These are phyloP conservation scores for Penicillium goetzii DNA, from an alignment of 495 filamentous ascomycete genomes.

Conservation along the genomic window DNA sequence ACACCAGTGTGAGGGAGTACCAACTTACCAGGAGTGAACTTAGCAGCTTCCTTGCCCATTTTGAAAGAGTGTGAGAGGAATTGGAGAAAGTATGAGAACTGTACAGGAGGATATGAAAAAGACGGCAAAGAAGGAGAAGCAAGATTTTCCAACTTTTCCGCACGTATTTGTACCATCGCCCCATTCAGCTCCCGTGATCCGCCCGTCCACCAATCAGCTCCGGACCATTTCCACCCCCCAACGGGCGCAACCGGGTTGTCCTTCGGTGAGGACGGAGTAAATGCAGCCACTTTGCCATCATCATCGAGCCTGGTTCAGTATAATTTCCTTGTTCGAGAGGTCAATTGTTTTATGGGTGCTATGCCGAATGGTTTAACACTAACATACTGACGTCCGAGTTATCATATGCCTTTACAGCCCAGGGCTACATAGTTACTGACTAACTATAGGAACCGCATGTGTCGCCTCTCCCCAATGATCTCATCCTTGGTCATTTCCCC, in stretches of 20 bases:
- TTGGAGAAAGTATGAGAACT: slow-evolving; percentile 38
- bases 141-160: slow-evolving; percentile 38
- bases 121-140: slow-evolving; percentile 31
- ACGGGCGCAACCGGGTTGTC: slow-evolving; percentile 44
- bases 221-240: slow-evolving; percentile 40
- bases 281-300: not conserved
- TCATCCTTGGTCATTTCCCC: slow-evolving; percentile 29
- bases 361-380: not conserved
- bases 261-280: slow-evolving; percentile 1
- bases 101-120: slow-evolving; percentile 36
- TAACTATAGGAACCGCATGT: not conserved
- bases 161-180: slow-evolving; percentile 44
- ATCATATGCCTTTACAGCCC: not conserved
- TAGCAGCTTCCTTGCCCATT: slow-evolving; percentile 51
- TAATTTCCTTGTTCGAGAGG: not conserved
- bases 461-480: slow-evolving; percentile 17
- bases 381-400: not conserved
- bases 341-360: not conserved
- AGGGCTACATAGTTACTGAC: not conserved
- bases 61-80: slow-evolving; percentile 38
- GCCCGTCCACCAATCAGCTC: slow-evolving; percentile 40
- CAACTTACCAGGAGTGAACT: slow-evolving; percentile 50
- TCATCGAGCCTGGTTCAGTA: not conserved
- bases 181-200: slow-evolving; percentile 48
- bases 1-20: slow-evolving; percentile 14